Base-by-base conservation (phyloP, 2,329 filamentous ascomycete genomes). In the Colletotrichum chrysophilum region DNA sequence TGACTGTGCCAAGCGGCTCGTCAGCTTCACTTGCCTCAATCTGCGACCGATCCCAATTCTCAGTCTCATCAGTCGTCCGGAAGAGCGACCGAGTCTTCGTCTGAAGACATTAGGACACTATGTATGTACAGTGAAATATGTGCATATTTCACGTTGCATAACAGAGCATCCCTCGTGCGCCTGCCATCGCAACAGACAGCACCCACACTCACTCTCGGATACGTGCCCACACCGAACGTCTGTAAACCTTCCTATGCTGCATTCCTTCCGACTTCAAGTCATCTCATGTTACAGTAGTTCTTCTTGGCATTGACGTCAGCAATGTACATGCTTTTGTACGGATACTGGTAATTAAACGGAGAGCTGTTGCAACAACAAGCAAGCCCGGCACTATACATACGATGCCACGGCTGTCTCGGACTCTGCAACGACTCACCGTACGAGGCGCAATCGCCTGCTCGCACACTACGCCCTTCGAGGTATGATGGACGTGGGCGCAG, bases 1-100 rank as follows among this genome's bases (percentile, higher is more conserved):
- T 71, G 30, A 71, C 68, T 66, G 36, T 62, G 72, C 68, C 72
- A 75, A 75, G 72, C 38, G 26, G 36, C 61, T 71, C 21, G 30
- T 62, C 61, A 70, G 67, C 72, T 71, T 74, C 61, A 66, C 71
- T 70, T 32, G 32, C 34, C 58, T 61, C 55, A 48, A 61, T 38
- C 55, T 72, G 64, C 55, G n/a, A 16, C 38, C 21, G 32, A 24
- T 68, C 16, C 12, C 12, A n/a, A 18, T 28, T 36, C 38, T 24
- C 36, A 13, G 16, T 38, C 38, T 32, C 26, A 13, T 14, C n/a
- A 34, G 21, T n/a, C 56, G 43, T 58, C 30, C 43, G 36, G 66
- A 55, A 55, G 26, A 68, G 48, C 36, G 38, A 18, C 43, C 6
- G 64, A 43, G 38, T 9, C 38, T 43, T n/a, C 38, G 9, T 43